Conservation (phyloP, 805 yeast species). For the Brettanomyces sp. region DNA sequence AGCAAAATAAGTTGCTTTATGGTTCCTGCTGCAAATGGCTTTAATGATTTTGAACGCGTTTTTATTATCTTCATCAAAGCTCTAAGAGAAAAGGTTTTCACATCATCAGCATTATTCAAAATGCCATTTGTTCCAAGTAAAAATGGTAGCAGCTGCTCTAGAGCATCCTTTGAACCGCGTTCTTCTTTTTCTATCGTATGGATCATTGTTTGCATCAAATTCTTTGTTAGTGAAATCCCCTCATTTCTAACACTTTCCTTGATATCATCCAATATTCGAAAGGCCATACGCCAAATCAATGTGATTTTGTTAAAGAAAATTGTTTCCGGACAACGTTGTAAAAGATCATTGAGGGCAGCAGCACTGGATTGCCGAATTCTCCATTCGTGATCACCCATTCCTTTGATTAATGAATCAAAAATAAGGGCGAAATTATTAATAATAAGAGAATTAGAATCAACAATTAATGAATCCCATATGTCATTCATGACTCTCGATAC, state of each 20-base stretch:
- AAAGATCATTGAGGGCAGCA: conserved; percentile 56
- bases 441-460: conserved; percentile 45
- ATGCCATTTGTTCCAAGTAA: conserved; percentile 72
- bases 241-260: conserved; percentile 87
- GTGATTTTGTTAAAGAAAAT: conserved; percentile 44
- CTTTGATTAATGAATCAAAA: conserved; percentile 48
- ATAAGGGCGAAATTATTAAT: conserved; percentile 47
- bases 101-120: conserved; percentile 79
- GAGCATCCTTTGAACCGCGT: conserved; percentile 34
- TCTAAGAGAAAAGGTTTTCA: conserved; percentile 62
- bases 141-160: conserved; percentile 64
- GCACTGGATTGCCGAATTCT: conserved; percentile 85
- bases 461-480: conserved; percentile 71
- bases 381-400: conserved; percentile 86
- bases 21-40: conserved; percentile 59
- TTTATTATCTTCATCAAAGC: conserved; percentile 66
- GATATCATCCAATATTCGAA: conserved; percentile 86
- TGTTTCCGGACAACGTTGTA: conserved; percentile 51
- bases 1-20: conserved; percentile 59
- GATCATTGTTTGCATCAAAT: conserved; percentile 54
- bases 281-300: conserved; percentile 79
- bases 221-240: conserved; percentile 59
- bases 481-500: conserved; percentile 80
- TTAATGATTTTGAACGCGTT: conserved; percentile 49
- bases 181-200: conserved; percentile 44